A percentile compares a stretch with the other conserved stretches of the same genome.
These are phyloP conservation scores for Saccharomycopsis capsularis DNA, from an alignment of 805 yeast genomes.

Conservation along the genomic window DNA sequence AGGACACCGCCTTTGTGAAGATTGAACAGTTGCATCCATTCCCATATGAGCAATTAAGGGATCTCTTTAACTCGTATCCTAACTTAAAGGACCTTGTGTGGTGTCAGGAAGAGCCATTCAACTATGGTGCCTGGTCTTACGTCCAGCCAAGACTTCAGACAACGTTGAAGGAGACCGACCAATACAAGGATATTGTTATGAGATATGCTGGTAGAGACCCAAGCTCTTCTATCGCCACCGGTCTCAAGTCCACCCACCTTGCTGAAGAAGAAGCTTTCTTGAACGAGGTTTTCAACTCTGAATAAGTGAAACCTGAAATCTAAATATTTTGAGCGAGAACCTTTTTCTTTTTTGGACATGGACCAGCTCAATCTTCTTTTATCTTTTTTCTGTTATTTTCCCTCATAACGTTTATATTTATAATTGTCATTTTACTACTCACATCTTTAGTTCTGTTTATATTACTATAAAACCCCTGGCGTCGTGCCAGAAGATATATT, in stretches of 20 bases:
- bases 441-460: no score
- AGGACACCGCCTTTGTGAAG: slow-evolving; percentile 79
- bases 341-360: no score
- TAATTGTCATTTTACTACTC: no score
- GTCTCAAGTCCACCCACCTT: slow-evolving; percentile 79
- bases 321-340: no score
- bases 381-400: no score
- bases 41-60: slow-evolving; percentile 94
- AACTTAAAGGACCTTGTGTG: slow-evolving; percentile 82
- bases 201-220: slow-evolving; percentile 98
- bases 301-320: no score
- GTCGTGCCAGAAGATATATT: no score
- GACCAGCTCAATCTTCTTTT: no score
- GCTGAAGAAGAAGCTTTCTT: slow-evolving; percentile 87
- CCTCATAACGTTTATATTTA: no score
- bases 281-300: slow-evolving; percentile 52
- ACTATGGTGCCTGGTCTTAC: slow-evolving; percentile 85
- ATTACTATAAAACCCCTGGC: no score
- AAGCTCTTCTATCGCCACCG: slow-evolving; percentile 97
- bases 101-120: slow-evolving; percentile 98
- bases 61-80: slow-evolving; percentile 72
- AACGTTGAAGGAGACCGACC: slow-evolving; percentile 65
- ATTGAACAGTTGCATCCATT: slow-evolving; percentile 96
- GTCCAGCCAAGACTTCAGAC: slow-evolving; percentile 80
- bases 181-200: slow-evolving; percentile 47